Percentiles rank a stretch among this genome's conserved stretches.
These are phyloP conservation scores for Paspalum notatum DNA, from an alignment of 176 grass and related monocot genomes.

Conservation along the genomic window DNA sequence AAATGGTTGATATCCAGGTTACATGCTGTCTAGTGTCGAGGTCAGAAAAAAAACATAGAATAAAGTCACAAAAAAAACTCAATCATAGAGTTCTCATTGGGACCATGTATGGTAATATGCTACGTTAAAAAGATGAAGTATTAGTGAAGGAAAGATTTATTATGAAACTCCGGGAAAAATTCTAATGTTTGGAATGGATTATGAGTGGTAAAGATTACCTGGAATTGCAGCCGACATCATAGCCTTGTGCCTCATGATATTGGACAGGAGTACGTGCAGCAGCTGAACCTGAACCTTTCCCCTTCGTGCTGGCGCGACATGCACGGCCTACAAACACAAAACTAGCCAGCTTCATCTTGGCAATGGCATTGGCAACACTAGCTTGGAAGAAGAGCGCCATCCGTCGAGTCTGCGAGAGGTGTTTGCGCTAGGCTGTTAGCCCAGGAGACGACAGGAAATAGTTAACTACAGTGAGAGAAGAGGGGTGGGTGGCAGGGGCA, in stretches of 20 bases:
- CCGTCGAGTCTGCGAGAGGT: too few species aligned
- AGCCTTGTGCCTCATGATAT: too few species aligned
- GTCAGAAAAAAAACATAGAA: not conserved
- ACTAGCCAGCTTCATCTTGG: not conserved
- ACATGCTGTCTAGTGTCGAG: not conserved
- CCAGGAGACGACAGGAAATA: too few species aligned
- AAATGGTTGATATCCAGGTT: slow-evolving; percentile 39
- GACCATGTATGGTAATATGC: not conserved
- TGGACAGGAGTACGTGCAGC: slow-evolving; percentile 74
- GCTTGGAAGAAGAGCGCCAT: too few species aligned
- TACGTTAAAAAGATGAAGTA: not conserved
- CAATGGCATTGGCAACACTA: not conserved
- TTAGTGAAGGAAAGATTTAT: too few species aligned
- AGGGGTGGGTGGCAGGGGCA: too few species aligned
- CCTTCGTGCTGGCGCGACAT: slow-evolving; percentile 90
- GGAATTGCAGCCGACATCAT: slow-evolving; percentile 87
- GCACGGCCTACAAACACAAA: slow-evolving; percentile 45
- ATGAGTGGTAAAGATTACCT: slow-evolving; percentile 51
- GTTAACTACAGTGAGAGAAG: too few species aligned
- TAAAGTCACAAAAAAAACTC: not conserved
- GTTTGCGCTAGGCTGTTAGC: too few species aligned
- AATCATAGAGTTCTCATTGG: not conserved
- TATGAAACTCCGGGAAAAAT: not conserved
- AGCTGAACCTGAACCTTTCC: slow-evolving; percentile 66
- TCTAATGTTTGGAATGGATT: not conserved